Conservation (phyloP, 2,329 filamentous ascomycete species). For the Gaeumannomyces sp. region DNA sequence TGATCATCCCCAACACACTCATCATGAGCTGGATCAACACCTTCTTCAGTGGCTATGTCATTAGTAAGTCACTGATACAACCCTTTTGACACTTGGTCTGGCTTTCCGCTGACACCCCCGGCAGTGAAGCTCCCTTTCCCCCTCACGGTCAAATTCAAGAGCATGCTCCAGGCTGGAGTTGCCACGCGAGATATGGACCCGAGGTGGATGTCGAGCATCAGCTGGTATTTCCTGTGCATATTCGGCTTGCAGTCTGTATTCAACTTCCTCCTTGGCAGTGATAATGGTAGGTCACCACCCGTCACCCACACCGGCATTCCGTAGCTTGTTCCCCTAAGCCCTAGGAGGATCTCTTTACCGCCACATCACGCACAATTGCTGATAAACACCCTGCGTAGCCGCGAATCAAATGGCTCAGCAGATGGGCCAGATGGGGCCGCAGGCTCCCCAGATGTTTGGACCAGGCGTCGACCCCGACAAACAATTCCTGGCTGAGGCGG, state of each 20-base stretch:
- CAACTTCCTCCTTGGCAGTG: constrained; percentile 90
- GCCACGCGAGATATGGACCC: constrained; percentile 95
- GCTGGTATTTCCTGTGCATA: constrained; percentile 97
- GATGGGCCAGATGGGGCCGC: constrained; percentile 74
- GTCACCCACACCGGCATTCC: neutral
- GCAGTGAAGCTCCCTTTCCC: constrained; percentile 94
- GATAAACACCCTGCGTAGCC: constrained; percentile 42
- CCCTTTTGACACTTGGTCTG: neutral
- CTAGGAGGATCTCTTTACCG: neutral
- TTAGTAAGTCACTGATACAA: constrained; percentile 54
- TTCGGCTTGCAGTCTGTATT: constrained; percentile 97
- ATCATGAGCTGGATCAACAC: constrained; percentile 99
- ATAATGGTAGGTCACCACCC: constrained; percentile 66
- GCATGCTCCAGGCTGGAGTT: constrained; percentile 96
- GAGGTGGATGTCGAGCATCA: constrained; percentile 96
- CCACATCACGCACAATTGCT: neutral
- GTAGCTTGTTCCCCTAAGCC: neutral
- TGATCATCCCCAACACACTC: constrained; percentile 97
- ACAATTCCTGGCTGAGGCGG: constrained; percentile 83
- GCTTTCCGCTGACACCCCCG: constrained; percentile 15
- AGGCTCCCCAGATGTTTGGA: constrained; percentile 70
- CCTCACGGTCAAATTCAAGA: constrained; percentile 97
- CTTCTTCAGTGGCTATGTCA: constrained; percentile 97
- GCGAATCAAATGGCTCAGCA: constrained; percentile 89
- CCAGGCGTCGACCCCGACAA: constrained; percentile 94